Percentiles rank a stretch among this genome's conserved stretches.
Evolutionary conservation across 176 grass and related monocot species (phyloP).

Genomic region (Oryza glaberrima): DNA sequence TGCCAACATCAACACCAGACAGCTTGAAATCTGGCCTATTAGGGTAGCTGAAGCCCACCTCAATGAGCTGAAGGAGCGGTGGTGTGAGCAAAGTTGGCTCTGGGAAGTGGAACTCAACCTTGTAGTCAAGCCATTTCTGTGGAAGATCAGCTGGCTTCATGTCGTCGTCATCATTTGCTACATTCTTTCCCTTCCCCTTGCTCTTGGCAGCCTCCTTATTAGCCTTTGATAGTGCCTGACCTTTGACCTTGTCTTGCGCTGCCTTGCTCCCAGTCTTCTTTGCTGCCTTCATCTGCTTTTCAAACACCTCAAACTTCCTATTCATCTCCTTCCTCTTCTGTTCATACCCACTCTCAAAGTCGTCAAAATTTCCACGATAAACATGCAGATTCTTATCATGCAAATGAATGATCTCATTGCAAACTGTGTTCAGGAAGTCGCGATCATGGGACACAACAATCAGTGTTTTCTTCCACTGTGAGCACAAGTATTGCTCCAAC

Average conservation of each 20-base stretch:
- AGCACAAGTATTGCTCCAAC: conserved; percentile 92
- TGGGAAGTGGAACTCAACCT: conserved; percentile 94
- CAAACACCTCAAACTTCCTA: conserved; percentile 78
- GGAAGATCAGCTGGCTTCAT: conserved; percentile 62
- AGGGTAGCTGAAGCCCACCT: conserved; percentile 89
- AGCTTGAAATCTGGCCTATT: conserved; percentile 80
- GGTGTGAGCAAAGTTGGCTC: conserved; percentile 94
- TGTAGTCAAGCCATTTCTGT: conserved; percentile 93
- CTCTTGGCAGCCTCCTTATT: conserved; percentile 80
- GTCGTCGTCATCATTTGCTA: conserved; percentile 61
- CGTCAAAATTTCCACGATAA: conserved; percentile 93
- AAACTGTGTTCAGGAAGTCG: conserved; percentile 92
- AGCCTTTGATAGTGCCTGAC: conserved; percentile 72
- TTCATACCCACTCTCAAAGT: conserved; percentile 92
- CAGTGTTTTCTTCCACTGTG: conserved; percentile 92
- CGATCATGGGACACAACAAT: conserved; percentile 92
- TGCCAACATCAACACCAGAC: conserved; percentile 85
- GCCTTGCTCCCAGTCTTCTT: conserved; percentile 91
- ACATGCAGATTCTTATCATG: conserved; percentile 80
- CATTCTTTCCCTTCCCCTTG: conserved; percentile 79
- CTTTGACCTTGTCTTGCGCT: conserved; percentile 88
- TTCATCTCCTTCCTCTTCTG: conserved; percentile 96
- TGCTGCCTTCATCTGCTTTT: conserved; percentile 88
- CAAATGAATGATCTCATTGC: conserved; percentile 89
- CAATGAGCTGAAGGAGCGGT: conserved; percentile 90